phyloP scores from a whole-genome alignment of 1,284 basidiomycete species.

The Xerocomus amazonicus region DNA sequence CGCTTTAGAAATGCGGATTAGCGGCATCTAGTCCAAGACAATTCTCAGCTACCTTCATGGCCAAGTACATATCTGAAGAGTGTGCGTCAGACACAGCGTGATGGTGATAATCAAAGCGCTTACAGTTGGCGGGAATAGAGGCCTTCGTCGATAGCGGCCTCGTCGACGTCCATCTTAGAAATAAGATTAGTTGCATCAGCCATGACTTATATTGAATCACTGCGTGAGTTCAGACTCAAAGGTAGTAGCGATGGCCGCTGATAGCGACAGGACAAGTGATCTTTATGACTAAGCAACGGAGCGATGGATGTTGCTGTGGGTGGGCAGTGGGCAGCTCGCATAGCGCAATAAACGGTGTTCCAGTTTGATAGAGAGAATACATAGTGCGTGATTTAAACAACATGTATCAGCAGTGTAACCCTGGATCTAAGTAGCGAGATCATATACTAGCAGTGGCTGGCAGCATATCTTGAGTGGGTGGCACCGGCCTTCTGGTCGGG shows the following conservation, averaged over 20 bases:
- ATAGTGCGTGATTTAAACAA: background rate
- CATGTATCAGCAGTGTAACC: background rate
- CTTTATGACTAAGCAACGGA: slow-evolving; percentile 30
- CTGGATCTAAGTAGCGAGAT: background rate
- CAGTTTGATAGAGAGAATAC: background rate
- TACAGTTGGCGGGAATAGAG: slow-evolving; percentile 95
- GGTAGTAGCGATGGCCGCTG: slow-evolving; percentile 1
- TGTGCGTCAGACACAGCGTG: slow-evolving; percentile 16
- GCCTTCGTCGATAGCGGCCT: slow-evolving; percentile 84
- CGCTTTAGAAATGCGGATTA: slow-evolving; percentile 46
- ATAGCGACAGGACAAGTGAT: background rate
- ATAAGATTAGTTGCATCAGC: slow-evolving; percentile 45
- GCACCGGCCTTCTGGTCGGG: background rate
- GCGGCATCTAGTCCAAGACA: slow-evolving; percentile 1
- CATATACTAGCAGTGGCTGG: background rate
- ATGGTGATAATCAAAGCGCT: slow-evolving; percentile 37
- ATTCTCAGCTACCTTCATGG: slow-evolving; percentile 71
- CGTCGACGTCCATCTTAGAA: slow-evolving; percentile 78
- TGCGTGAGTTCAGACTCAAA: slow-evolving; percentile 3
- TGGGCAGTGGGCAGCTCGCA: no score
- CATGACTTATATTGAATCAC: slow-evolving; percentile 38
- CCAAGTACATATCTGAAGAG: slow-evolving; percentile 85
- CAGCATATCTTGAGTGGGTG: background rate
- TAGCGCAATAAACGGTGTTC: background rate
- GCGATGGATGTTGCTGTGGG: no score